These are phyloP conservation scores for Globisporangium orthogonon DNA, from an alignment of 352 stramenopile species.

Conservation along the genomic window DNA sequence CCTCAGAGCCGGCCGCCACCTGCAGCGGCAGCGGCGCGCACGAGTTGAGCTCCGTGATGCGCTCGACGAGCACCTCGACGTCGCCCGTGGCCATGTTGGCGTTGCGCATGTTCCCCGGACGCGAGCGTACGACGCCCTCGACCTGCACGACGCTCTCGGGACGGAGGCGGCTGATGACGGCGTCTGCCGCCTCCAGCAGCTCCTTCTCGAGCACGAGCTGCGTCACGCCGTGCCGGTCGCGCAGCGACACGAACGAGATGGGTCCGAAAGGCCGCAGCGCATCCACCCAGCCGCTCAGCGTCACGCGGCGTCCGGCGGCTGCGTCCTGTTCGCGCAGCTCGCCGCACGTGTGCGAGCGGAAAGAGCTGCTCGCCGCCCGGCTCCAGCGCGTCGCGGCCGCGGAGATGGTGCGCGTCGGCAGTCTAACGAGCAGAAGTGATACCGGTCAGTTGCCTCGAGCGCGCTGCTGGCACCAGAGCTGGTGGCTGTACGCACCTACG, in stretches of 20 bases:
- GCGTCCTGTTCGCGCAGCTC: constrained; percentile 41
- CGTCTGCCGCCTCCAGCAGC: constrained; percentile 31
- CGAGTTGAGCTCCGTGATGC: constrained; percentile 54
- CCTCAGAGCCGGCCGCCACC: constrained; percentile 43
- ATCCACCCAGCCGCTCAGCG: constrained; percentile 78
- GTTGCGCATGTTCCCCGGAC: constrained; percentile 64
- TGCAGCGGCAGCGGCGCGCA: constrained; percentile 55
- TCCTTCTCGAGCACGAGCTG: constrained; percentile 77
- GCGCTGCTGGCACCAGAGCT: background rate
- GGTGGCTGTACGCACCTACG: constrained; percentile 3
- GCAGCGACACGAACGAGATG: constrained; percentile 77
- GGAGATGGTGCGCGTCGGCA: background rate
- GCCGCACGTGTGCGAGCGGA: constrained; percentile 71
- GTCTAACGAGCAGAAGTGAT: background rate
- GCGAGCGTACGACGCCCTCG: constrained; percentile 47
- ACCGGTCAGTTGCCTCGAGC: background rate
- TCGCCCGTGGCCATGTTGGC: constrained; percentile 59
- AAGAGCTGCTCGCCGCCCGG: constrained; percentile 21
- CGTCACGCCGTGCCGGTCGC: constrained; percentile 72
- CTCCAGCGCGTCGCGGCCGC: constrained; percentile 8
- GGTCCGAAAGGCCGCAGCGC: constrained; percentile 66
- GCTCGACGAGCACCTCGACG: constrained; percentile 68
- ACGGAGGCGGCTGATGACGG: constrained; percentile 45
- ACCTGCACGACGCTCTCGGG: constrained; percentile 71
- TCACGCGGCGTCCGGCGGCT: constrained; percentile 45